Evolutionary conservation across 176 grass and related monocot species (phyloP).

Genomic region (Stipa capillata): DNA sequence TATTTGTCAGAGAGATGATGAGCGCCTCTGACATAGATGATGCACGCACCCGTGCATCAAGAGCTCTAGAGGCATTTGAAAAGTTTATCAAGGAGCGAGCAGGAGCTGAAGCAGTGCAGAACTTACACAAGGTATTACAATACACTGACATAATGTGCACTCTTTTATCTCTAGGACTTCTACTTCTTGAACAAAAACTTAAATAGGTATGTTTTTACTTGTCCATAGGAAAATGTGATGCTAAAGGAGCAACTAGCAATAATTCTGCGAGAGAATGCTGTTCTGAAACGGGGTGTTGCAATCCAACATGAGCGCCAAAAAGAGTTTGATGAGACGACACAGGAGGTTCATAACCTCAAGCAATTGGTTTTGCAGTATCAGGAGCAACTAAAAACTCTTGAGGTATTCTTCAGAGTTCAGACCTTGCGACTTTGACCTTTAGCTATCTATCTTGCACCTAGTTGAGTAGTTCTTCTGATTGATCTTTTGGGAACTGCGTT

Average conservation of each 20-base stretch:
- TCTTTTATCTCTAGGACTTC: not conserved
- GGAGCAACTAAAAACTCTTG: conserved; percentile 62
- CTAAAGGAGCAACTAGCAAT: conserved; percentile 56
- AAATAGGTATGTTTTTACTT: conserved; percentile 4
- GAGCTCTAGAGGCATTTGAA: conserved; percentile 60
- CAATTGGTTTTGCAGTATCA: conserved; percentile 54
- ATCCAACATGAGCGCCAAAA: conserved; percentile 77
- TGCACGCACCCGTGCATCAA: conserved; percentile 53
- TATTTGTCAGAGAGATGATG: conserved; percentile 82
- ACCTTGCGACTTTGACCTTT: not conserved
- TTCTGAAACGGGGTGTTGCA: conserved; percentile 65
- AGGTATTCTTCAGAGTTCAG: conserved; percentile 30
- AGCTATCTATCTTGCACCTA: not conserved
- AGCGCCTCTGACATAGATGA: conserved; percentile 63
- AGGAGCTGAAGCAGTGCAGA: conserved; percentile 47
- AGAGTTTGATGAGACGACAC: conserved; percentile 44
- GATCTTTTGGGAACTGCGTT: not conserved
- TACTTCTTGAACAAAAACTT: not conserved
- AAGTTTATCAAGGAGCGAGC: conserved; percentile 44
- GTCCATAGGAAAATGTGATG: conserved; percentile 48
- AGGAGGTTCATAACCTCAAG: conserved; percentile 53
- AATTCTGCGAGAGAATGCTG: conserved; percentile 47
- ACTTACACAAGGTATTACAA: conserved; percentile 52
- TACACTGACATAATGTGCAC: not conserved
- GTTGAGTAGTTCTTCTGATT: not conserved